Conservation (phyloP, 768 basidiomycete genomes). For the Strobilomyces echinocephalus region DNA sequence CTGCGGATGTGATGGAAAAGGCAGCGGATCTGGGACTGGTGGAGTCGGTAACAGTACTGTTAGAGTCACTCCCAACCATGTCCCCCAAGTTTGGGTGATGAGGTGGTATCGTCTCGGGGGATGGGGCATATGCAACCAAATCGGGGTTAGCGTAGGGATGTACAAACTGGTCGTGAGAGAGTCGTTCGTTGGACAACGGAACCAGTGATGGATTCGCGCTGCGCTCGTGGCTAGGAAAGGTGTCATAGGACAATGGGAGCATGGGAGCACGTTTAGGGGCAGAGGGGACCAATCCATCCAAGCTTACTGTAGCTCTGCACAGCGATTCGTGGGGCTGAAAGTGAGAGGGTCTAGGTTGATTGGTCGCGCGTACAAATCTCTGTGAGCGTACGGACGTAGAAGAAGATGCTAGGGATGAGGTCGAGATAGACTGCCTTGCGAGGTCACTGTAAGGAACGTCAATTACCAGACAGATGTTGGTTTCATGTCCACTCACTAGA, state of each 20-base stretch:
- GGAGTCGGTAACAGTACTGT: slow-evolving; percentile 46
- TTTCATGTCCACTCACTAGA: slow-evolving; percentile 47
- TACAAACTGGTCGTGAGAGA: slow-evolving; percentile 32
- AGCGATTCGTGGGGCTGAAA: slow-evolving; percentile 7
- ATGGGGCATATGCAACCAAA: slow-evolving; percentile 41
- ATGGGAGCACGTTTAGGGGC: slow-evolving; percentile 1
- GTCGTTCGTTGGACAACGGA: slow-evolving; percentile 34
- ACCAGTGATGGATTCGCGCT: slow-evolving; percentile 16
- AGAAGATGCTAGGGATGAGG: slow-evolving; percentile 42
- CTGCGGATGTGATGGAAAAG: slow-evolving; percentile 32
- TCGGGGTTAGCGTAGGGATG: slow-evolving; percentile 86
- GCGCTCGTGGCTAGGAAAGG: slow-evolving; percentile 8
- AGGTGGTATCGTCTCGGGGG: slow-evolving; percentile 25
- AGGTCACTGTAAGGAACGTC: slow-evolving; percentile 40
- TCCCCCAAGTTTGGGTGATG: slow-evolving; percentile 28
- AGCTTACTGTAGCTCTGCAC: slow-evolving; percentile 5
- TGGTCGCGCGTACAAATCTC: slow-evolving; percentile 35
- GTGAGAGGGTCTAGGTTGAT: slow-evolving; percentile 5
- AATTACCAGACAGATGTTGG: neutral
- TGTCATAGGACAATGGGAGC: slow-evolving; percentile 11
- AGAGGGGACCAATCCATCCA: slow-evolving; percentile 7
- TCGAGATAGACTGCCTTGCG: slow-evolving; percentile 58
- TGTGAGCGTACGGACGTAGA: slow-evolving; percentile 30
- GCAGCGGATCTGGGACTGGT: slow-evolving; percentile 35
- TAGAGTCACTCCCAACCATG: slow-evolving; percentile 47